A percentile compares a stretch with the other conserved stretches of the same genome.
Evolutionary conservation across 129 eudicot species (phyloP).

Genomic region (Escallonia herrerae): DNA sequence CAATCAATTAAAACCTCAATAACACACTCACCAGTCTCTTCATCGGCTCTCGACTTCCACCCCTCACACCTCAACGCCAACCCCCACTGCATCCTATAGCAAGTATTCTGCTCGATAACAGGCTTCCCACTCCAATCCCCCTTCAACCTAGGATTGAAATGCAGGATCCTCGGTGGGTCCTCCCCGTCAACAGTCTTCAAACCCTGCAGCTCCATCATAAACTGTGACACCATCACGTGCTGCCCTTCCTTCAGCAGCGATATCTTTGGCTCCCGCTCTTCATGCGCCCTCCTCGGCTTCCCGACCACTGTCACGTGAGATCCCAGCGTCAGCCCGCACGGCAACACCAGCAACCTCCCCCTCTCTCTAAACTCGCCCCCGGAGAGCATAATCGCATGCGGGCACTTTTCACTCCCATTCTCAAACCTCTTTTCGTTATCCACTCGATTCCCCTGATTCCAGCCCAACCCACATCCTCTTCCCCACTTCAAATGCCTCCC

Average conservation of each 20-base stretch:
- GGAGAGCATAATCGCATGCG: conserved; percentile 50
- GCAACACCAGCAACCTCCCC: conserved; percentile 59
- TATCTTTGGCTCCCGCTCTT: conserved; percentile 68
- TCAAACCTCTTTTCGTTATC: conserved; percentile 8
- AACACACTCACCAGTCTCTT: conserved; percentile 67
- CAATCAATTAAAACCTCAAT: background rate
- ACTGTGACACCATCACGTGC: conserved; percentile 73
- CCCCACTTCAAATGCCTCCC: conserved; percentile 61
- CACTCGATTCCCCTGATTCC: conserved; percentile 30
- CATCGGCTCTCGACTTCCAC: conserved; percentile 74
- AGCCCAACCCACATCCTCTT: conserved; percentile 63
- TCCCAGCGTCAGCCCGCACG: conserved; percentile 89
- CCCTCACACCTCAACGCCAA: conserved; percentile 80
- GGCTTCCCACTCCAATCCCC: conserved; percentile 96
- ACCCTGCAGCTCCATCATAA: conserved; percentile 90
- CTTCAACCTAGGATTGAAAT: conserved; percentile 84
- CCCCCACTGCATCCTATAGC: conserved; percentile 92
- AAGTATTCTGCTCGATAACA: conserved; percentile 88
- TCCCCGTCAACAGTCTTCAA: conserved; percentile 86
- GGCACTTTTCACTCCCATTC: conserved; percentile 50
- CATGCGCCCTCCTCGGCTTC: conserved; percentile 55
- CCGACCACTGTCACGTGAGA: conserved; percentile 73
- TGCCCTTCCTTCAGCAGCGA: conserved; percentile 69
- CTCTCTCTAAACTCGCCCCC: conserved; percentile 44
- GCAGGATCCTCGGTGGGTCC: conserved; percentile 85